These are phyloP conservation scores for Nakazawaea wyomingensis DNA, from an alignment of 805 yeast genomes.

Conservation along the genomic window DNA sequence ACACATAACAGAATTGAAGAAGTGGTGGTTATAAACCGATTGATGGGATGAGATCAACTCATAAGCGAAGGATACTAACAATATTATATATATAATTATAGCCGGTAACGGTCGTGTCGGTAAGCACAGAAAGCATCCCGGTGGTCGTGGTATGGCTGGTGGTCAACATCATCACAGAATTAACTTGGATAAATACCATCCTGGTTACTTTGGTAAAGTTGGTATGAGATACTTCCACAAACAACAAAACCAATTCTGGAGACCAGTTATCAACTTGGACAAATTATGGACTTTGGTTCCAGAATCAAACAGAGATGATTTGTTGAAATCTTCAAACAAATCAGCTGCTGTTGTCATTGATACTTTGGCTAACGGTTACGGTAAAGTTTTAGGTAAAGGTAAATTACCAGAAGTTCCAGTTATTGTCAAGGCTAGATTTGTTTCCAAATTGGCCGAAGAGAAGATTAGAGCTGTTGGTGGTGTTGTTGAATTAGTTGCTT, in stretches of 20 bases:
- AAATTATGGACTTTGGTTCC: conserved; percentile 97
- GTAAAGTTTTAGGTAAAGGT: conserved; percentile 99
- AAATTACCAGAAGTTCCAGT: conserved; percentile 97
- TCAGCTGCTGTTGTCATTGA: conserved; percentile 98
- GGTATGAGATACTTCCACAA: conserved; percentile 99
- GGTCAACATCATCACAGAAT: conserved; percentile 99
- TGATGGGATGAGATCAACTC: no score
- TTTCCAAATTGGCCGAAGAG: conserved; percentile 98
- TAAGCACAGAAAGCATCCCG: conserved; percentile 99
- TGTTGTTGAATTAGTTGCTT: conserved; percentile 98
- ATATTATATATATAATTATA: no score
- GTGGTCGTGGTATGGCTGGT: conserved; percentile 99
- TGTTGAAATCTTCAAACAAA: conserved; percentile 76
- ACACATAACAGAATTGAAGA: no score
- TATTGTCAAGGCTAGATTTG: conserved; percentile 99
- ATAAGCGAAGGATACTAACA: no score
- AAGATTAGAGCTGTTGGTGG: conserved; percentile 99
- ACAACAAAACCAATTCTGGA: conserved; percentile 93
- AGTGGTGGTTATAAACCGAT: no score
- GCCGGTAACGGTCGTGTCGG: conserved; percentile 99
- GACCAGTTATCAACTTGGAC: conserved; percentile 96
- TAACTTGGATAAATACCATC: conserved; percentile 99
- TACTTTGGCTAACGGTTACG: conserved; percentile 99
- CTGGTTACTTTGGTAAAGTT: conserved; percentile 99
- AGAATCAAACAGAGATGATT: conserved; percentile 89